A percentile compares a stretch with the other conserved stretches of the same genome.
phyloP scores from a whole-genome alignment of 2,329 filamentous ascomycete species.

The Hypoxylon rubiginosum region DNA sequence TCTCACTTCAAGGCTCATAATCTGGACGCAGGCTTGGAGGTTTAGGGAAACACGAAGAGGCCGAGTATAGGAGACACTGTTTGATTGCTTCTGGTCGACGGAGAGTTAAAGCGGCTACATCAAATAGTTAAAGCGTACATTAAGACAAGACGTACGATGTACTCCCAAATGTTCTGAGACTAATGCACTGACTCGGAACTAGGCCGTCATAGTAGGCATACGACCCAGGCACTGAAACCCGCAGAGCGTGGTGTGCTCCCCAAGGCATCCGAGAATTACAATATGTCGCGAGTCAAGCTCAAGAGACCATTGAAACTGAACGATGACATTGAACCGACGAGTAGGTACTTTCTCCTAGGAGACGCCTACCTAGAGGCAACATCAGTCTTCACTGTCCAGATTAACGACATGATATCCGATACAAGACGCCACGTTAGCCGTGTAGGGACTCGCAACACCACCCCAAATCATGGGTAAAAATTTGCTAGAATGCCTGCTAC shows the following conservation, averaged over 20 bases:
- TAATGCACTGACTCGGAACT: no score
- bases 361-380: not conserved
- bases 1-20: not conserved
- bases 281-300: no score
- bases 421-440: not conserved
- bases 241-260: no score
- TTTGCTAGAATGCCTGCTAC: no score
- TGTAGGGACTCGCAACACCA: not conserved
- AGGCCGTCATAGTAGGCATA: no score
- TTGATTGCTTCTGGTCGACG: not conserved
- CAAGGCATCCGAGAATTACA: no score
- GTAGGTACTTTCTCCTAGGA: not conserved
- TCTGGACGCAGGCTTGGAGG: not conserved
- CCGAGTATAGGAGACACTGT: no score
- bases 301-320: no score
- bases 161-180: no score
- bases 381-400: not conserved
- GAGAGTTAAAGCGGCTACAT: not conserved
- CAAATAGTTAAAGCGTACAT: not conserved
- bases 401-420: not conserved
- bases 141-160: not conserved
- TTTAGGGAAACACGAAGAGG: no score
- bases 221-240: no score
- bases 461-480: no score
- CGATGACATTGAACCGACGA: not conserved